These are phyloP conservation scores for Cerioporus squamosus DNA, from an alignment of 1,284 basidiomycete species.

Conservation along the genomic window DNA sequence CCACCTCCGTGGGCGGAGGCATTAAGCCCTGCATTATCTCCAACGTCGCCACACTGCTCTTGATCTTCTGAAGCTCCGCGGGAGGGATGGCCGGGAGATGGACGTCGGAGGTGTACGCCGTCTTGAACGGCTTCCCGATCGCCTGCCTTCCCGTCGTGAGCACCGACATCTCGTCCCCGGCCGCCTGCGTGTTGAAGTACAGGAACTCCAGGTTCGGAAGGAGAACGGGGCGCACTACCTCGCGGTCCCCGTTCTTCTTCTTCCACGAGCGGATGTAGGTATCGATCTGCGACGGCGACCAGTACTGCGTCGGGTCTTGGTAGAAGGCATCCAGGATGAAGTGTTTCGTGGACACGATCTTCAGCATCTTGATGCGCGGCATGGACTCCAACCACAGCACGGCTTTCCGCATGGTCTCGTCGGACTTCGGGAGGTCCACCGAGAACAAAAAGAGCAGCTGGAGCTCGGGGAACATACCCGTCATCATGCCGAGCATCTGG, in stretches of 20 bases:
- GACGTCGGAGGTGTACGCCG: constrained; percentile 37
- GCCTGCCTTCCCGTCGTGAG: constrained; percentile 35
- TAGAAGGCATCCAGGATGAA: constrained; percentile 50
- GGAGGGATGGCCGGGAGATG: constrained; percentile 22
- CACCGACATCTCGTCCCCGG: constrained; percentile 27
- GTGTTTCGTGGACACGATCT: constrained; percentile 44
- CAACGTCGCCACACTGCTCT: not conserved
- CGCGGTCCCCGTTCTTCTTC: constrained; percentile 7
- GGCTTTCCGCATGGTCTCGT: constrained; percentile 34
- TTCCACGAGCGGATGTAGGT: constrained; percentile 10
- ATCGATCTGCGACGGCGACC: constrained; percentile 6
- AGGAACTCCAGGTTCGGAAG: constrained; percentile 47
- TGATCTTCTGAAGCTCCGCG: constrained; percentile 21
- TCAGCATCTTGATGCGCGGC: constrained; percentile 54
- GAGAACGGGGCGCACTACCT: constrained; percentile 29
- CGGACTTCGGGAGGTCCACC: constrained; percentile 38
- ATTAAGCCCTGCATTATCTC: not conserved
- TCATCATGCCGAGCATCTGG: constrained; percentile 47
- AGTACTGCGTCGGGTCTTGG: constrained; percentile 34
- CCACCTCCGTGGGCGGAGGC: constrained; percentile 10
- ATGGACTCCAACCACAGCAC: constrained; percentile 56
- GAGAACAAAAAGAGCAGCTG: constrained; percentile 53
- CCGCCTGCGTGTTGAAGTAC: constrained; percentile 42
- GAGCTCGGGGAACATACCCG: constrained; percentile 50
- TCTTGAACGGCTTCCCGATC: constrained; percentile 38